Percentiles rank a stretch among this genome's conserved stretches.
Evolutionary conservation across 2,329 filamentous ascomycete species (phyloP).

Genomic region (Trichoderma atroviride): DNA sequence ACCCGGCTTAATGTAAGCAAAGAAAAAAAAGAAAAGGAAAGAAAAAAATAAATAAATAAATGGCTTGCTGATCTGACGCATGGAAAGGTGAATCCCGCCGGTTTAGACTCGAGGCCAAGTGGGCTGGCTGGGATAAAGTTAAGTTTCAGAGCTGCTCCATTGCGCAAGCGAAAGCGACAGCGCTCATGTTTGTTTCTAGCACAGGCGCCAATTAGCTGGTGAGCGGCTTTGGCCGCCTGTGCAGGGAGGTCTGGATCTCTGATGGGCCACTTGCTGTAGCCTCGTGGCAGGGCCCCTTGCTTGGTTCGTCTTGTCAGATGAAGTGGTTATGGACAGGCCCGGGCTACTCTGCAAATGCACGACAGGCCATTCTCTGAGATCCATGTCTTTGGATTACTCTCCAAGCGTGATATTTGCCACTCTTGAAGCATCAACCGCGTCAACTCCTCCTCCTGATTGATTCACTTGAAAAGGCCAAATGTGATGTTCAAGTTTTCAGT

Average conservation of each 20-base stretch:
- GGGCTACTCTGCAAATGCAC: slow-evolving; percentile 68
- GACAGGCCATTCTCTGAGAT: slow-evolving; percentile 86
- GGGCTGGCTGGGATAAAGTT: too few species aligned
- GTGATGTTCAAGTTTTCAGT: slow-evolving; percentile 91
- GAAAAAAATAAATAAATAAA: too few species aligned
- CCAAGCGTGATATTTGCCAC: slow-evolving; percentile 82
- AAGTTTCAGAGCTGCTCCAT: neutral
- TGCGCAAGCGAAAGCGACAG: neutral
- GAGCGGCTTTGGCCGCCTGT: neutral
- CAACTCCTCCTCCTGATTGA: slow-evolving; percentile 69
- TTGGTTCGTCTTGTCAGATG: too few species aligned
- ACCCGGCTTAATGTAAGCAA: too few species aligned
- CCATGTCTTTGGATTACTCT: slow-evolving; percentile 65
- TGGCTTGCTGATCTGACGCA: too few species aligned
- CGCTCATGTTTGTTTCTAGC: neutral
- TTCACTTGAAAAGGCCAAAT: slow-evolving; percentile 70
- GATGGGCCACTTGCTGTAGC: too few species aligned
- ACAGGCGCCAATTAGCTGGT: neutral
- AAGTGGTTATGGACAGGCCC: too few species aligned
- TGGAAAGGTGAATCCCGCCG: neutral
- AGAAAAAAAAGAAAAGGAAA: neutral
- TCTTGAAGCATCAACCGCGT: slow-evolving; percentile 73
- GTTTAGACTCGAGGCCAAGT: neutral
- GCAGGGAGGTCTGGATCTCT: neutral
- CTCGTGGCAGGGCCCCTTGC: neutral